Base-by-base conservation (phyloP, 305 asterid genomes). In the Fraxinus platypoda region DNA sequence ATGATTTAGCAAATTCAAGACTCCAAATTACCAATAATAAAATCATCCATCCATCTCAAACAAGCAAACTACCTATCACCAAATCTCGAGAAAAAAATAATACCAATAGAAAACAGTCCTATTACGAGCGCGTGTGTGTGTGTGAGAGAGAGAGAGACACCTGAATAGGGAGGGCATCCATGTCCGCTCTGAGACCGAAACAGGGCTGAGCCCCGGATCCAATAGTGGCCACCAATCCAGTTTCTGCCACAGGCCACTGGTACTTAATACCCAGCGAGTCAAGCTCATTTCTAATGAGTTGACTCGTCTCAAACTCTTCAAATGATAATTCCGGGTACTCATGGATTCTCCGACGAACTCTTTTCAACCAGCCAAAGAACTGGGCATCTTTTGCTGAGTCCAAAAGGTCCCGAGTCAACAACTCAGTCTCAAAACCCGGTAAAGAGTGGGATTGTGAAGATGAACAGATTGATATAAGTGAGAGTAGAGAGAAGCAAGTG, bases 161-260 rank as follows among this genome's bases (percentile, higher is more conserved):
- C 97, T 94, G 97, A 79, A 94, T 87, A 59, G 99, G 98, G 2
- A 95, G 94, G 59, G 97, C 98, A 85, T 95, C 98, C 98, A 95
- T 95, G 88, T 95, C 98, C 1, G 98, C 98, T 88, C 98, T 85
- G 33, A 95, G 94, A 34, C 85, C 93, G 80, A 95, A 87, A 85
- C 91, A 89, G 1, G 97, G 99, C 3, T 85, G 88, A 78, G 46
- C 82, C 0, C 95, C 98, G n/a, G 97, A 92, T 30, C 99, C 99
- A 70, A 95, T 83, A 2, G 90, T 86, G 57, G 95, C 98, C 78
- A 95, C 92, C 52, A 43, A 76, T 17, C 98, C 98, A 33, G 98
- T 94, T 38, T 86, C 70, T 1, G 98, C 98, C 11, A 92, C 82
- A 5, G 98, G 98, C 94, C 95, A 95, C 4, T 85, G 74, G 80